Base-by-base conservation (phyloP, 1,139 yeast species). In the Pichia sp. region DNA sequence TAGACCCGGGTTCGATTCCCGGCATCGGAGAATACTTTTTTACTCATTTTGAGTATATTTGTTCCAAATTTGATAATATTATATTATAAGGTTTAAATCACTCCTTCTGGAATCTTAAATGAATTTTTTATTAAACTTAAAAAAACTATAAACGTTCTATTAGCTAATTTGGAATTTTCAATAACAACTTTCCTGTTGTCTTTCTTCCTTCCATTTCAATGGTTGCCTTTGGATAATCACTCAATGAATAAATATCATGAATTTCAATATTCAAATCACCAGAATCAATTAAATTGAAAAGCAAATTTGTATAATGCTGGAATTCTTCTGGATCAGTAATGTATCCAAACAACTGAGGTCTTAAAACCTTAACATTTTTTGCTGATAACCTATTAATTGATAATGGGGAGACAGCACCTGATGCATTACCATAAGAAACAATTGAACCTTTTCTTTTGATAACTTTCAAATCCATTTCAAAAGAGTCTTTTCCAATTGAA, bases 401-500 rank as follows among this genome's bases (percentile, higher is more conserved):
- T 29, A 87, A 56, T 10, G 95, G 92, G 1, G 85, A 81, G 29
- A 87, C 87, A 3, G 79, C 68, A n/a, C 97, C 97, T 6, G 90
- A 80, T 10, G 96, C 82, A 59, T 87, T 87, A 49, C 97, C 97
- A 58, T 70, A 87, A 39, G 86, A 74, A 28, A 86, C 79, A 50
- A 86, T 67, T 1, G 87, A 70, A 25, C 97, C 97, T 60, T 80
- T 83, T 57, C 82, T 71, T 12, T 78, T 82, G 33, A 86, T 57
- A 1, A 78, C 66, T n/a, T 69, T 74, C 30, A 86, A 58, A 0
- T 95, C 80, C 12, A 69, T 67, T 39, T 84, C 82, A 58, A 76
- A 84, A 4, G 95, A 77, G 55, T 76, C 86, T 60, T 85, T 83
- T 16, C 97, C 97, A 46, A 89, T 78, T 36, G 94, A 78, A 62